Conservation (phyloP, 2,329 filamentous ascomycete species). For the Dactylella cylindrospora region DNA sequence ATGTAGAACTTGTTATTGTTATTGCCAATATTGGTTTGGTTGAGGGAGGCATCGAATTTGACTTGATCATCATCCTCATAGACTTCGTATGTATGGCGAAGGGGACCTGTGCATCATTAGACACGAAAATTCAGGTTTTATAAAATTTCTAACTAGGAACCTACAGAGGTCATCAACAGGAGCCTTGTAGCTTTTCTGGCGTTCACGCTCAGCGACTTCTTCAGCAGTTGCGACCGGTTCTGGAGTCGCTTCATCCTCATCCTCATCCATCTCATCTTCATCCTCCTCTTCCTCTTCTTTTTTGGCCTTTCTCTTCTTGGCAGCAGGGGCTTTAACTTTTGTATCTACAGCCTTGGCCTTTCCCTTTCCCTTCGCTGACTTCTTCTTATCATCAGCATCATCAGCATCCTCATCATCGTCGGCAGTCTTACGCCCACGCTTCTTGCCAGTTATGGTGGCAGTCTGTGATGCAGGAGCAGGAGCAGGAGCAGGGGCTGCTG, state of each 20-base stretch:
- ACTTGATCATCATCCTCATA: conserved; percentile 65
- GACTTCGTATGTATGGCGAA: conserved; percentile 56
- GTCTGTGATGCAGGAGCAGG: conserved; percentile 30
- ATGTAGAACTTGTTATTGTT: conserved; percentile 74
- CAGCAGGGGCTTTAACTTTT: conserved; percentile 33
- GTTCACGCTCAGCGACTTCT: conserved; percentile 42
- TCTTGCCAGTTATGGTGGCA: conserved; percentile 40
- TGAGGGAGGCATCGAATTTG: conserved; percentile 77
- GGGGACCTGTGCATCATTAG: conserved; percentile 50
- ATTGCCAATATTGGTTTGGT: conserved; percentile 69
- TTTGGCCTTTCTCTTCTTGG: conserved; percentile 40
- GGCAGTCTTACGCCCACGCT: conserved; percentile 43
- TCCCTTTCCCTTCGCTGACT: conserved; percentile 16
- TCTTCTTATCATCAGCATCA: conserved; percentile 41
- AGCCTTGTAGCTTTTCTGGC: conserved; percentile 49
- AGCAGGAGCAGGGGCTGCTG: conserved; percentile 44
- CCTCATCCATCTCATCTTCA: conserved; percentile 3
- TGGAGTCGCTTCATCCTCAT: conserved; percentile 21
- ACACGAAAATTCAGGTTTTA: neutral
- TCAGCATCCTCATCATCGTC: conserved; percentile 35
- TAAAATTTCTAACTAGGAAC: neutral
- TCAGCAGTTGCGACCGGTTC: conserved; percentile 24
- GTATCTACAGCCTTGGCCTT: conserved; percentile 10
- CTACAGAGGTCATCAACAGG: conserved; percentile 47
- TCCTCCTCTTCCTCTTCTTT: conserved; percentile 30